Evolutionary conservation across 176 grass and related monocot species (phyloP), one percentile per base, ranked within the genome.

Genomic region (Zizania latifolia): DNA sequence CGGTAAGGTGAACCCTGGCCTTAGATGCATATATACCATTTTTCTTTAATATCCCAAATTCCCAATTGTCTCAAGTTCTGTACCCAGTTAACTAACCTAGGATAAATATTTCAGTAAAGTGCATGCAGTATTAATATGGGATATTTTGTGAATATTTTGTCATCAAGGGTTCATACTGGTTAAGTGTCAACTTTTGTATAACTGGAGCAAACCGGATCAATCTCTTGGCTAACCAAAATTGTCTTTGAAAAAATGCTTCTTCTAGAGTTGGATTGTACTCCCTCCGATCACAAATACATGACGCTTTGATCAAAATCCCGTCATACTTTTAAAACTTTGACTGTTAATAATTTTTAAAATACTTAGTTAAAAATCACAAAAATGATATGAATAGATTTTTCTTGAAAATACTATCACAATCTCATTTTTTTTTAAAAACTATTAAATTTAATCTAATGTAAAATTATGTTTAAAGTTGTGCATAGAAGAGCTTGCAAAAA

Each of bases 91-190:
- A 43, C 11, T 40, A 77, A 16, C 51, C 6, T 41, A 46, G 6
- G 36, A 65, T 70, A 64, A 12, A 72, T 84, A 28, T 16, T 77
- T 77, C 56, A 62, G 41, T 64, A 10, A 32, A 70, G 8, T 84
- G 31, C 13, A 65, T 74, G 17, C 26, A 66, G 2, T 19, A 43
- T 43, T 71, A 58, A 4, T 62, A 62, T 53, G 34, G 22, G 71
- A 57, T 41, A 10, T 33, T 15, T 23, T 36, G 30, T 65, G 35
- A 62, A 84, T 40, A 62, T 71, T 62, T 62, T 63, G 33, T 62
- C 43, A 71, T 71, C 9, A 68, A 46, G 31, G 22, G 43, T 64
- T 32, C n/a, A 41, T 77, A 19, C 2, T 45, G 58, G 26, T 48
- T 30, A 77, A 63, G 27, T 78, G 58, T 8, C 31, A 40, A 48